Evolutionary conservation across 2,329 filamentous ascomycete genomes (phyloP).

Genomic region (Cladophialophora bantiana): DNA sequence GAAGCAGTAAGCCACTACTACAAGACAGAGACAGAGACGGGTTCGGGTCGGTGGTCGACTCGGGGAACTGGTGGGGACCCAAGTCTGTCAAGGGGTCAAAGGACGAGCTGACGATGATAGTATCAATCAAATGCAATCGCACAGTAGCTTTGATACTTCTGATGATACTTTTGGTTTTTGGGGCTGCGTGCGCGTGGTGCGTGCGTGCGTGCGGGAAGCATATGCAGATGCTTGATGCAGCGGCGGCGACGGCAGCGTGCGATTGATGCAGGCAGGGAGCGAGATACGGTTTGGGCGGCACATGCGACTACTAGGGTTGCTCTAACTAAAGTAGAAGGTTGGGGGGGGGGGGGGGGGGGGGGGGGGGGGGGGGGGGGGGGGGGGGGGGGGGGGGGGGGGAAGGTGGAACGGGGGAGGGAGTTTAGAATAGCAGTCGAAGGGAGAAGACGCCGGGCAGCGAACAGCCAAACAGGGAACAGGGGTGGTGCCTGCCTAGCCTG

Average conservation of each 20-base stretch:
- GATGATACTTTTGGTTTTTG: conserved; percentile 3
- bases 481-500: neutral
- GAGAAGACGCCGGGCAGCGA: neutral
- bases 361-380: conserved; percentile 8
- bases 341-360: conserved; percentile 9
- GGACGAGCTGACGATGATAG: neutral
- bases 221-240: conserved; percentile 25
- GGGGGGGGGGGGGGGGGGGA: conserved; percentile 9
- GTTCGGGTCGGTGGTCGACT: neutral
- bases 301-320: conserved; percentile 16
- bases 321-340: conserved; percentile 1
- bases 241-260: conserved; percentile 17
- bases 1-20: conserved; percentile 2
- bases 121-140: neutral
- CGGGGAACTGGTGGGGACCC: conserved; percentile 3
- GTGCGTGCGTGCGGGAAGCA: conserved; percentile 4
- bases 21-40: neutral
- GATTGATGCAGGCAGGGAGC: conserved; percentile 22
- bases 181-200: neutral
- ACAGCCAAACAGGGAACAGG: neutral
- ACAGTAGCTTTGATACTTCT: neutral
- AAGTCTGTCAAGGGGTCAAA: conserved; percentile 7
- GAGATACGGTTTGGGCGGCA: conserved; percentile 31
- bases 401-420: conserved; percentile 14
- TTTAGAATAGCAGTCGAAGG: conserved; percentile 5